phyloP scores from a whole-genome alignment of 192 early-diverging fungal genomes.

The Coemansia sp. region DNA sequence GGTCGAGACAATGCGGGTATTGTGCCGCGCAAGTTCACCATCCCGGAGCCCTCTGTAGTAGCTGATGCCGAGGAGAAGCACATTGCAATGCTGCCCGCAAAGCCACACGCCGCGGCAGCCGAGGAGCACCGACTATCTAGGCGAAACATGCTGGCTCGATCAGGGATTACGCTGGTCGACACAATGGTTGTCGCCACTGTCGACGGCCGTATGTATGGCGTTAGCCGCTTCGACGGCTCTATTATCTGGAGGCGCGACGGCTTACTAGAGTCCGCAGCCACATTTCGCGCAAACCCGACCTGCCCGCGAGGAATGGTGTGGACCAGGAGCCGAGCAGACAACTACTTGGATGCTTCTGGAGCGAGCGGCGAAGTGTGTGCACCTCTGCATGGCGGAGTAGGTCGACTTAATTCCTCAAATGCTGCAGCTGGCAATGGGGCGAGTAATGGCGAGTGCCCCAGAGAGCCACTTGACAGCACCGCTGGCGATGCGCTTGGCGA shows the following conservation, averaged over 20 bases:
- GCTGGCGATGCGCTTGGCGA: constrained; percentile 1
- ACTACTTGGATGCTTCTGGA: not conserved
- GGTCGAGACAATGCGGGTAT: constrained; percentile 27
- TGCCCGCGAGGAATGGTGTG: constrained; percentile 46
- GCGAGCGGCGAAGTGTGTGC: constrained; percentile 1
- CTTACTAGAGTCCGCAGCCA: constrained; percentile 21
- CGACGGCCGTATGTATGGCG: constrained; percentile 52
- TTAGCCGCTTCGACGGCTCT: constrained; percentile 42
- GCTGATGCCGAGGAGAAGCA: constrained; percentile 47
- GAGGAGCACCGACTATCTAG: constrained; percentile 37
- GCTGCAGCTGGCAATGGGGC: not conserved
- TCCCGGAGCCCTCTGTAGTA: constrained; percentile 49
- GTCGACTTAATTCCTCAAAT: not conserved
- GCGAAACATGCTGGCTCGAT: constrained; percentile 38
- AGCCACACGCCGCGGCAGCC: constrained; percentile 30
- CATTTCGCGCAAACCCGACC: not conserved
- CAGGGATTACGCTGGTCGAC: constrained; percentile 36
- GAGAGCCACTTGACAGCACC: not conserved
- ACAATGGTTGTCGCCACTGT: constrained; percentile 55
- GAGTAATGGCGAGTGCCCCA: not conserved
- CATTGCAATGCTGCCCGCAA: constrained; percentile 47
- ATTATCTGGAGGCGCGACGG: constrained; percentile 49
- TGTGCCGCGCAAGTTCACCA: constrained; percentile 56
- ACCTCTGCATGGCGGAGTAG: not conserved
- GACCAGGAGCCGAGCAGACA: constrained; percentile 19